A percentile compares a stretch with the other conserved stretches of the same genome.
These are phyloP conservation scores for Acidomyces sp. DNA, from an alignment of 495 filamentous ascomycete genomes.

Conservation along the genomic window DNA sequence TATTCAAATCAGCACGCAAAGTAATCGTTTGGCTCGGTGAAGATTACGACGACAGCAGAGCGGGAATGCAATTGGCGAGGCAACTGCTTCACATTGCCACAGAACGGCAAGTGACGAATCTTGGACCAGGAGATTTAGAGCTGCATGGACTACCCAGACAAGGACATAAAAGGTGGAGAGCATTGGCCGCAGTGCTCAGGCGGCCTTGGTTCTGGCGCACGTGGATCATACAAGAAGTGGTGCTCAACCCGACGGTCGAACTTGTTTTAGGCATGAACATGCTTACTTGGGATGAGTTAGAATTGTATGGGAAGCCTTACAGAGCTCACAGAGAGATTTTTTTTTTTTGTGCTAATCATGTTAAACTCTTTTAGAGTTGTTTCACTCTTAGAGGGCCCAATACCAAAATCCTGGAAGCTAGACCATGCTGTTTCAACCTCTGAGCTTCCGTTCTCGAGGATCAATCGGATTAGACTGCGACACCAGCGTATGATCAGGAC, in stretches of 20 bases:
- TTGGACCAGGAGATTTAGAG: constrained; percentile 2
- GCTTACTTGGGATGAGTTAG: constrained; percentile 16
- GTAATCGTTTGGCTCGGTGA: constrained; percentile 20
- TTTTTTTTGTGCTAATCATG: too few species aligned
- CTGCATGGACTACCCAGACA: constrained; percentile 6
- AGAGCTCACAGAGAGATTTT: too few species aligned
- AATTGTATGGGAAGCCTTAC: too few species aligned
- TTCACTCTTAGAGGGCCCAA: constrained; percentile 12
- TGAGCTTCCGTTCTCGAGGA: constrained; percentile 18
- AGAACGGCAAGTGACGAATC: constrained; percentile 1
- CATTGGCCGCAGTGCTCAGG: constrained; percentile 9
- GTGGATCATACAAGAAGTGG: constrained; percentile 21
- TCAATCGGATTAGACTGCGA: constrained; percentile 16
- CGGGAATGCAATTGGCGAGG: constrained; percentile 9
- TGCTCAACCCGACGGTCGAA: constrained; percentile 16
- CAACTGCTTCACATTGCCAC: constrained; percentile 2
- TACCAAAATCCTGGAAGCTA: constrained; percentile 10
- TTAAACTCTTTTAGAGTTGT: too few species aligned
- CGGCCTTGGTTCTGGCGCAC: constrained; percentile 20
- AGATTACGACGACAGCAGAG: constrained; percentile 15
- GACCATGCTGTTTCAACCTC: constrained; percentile 10
- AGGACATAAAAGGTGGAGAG: constrained; percentile 13
- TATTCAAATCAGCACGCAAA: constrained; percentile 19
- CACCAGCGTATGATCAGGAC: constrained; percentile 9
- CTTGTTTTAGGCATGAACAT: constrained; percentile 12